Evolutionary conservation across 2,329 filamentous ascomycete genomes (phyloP), one percentile per base, ranked within the genome.

Genomic region (Alternaria arbusti): DNA sequence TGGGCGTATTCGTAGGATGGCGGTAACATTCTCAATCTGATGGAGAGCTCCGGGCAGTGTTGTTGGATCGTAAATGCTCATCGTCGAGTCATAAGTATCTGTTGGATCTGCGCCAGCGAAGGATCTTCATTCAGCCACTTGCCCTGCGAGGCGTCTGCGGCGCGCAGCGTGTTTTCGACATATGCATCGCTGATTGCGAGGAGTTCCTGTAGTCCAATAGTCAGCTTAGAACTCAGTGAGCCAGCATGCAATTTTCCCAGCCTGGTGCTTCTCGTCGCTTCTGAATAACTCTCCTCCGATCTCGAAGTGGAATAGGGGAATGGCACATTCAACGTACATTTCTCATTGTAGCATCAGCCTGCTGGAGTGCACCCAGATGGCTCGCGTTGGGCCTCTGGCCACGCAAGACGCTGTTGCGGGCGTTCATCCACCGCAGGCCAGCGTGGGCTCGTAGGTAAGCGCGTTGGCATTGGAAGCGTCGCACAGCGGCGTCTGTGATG

Each of bases 91-190:
- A 78, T 69, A 55, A 79, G 69, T 30, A 74, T 70, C 50, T 79
- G 79, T 65, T 80, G 82, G 51, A 88, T 86, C 20, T 81, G 80
- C 15, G 82, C 80, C 61, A 89, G 78, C 8, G 85, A 81, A 4
- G 88, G 88, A 71, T 90, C 88, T 65, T 90, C 88, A 40, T 80
- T 79, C 47, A 89, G 80, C 87, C 88, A 90, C 78, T 89, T 88
- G 43, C 86, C 85, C 66, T 87, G 86, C 45, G 84, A 79, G 46
- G 80, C 71, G 71, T 90, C 88, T 44, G 86, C 84, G 25, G 82
- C 79, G 65, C 85, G 84, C 17, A 90, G 82, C 28, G 86, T 85
- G 59, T 84, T 81, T 55, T 87, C 82, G 51, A 89, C 85, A 66
- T 86, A 81, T 49, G 83, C 81, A 67, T 90, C 86, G 13, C 87